These are phyloP conservation scores for Pseudohyphozyma bogoriensis DNA, from an alignment of 768 basidiomycete genomes.

Conservation along the genomic window DNA sequence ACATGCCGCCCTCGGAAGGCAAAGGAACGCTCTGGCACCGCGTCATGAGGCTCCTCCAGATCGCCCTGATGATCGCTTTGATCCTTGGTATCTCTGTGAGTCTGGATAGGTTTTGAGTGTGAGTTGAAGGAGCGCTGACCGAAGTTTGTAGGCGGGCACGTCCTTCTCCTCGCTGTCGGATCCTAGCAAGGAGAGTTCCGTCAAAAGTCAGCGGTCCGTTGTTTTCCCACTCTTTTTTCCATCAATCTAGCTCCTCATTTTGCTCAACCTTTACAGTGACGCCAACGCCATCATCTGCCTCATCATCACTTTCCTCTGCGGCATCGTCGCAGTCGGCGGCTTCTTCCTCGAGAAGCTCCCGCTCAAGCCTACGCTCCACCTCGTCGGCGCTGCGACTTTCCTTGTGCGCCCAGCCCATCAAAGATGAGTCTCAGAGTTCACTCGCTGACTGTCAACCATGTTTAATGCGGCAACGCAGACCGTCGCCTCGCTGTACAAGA, in stretches of 20 bases:
- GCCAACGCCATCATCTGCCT: slow-evolving; percentile 1
- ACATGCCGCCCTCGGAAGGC: neutral
- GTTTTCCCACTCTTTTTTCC: no score
- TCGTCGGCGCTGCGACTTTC: neutral
- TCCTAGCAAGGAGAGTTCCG: no score
- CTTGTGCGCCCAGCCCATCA: neutral
- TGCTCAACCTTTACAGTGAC: neutral
- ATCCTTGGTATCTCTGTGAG: neutral
- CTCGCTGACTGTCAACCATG: neutral
- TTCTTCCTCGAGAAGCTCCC: neutral
- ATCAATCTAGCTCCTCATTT: no score
- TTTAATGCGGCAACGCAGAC: neutral
- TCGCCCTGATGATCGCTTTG: neutral
- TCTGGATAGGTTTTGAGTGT: no score
- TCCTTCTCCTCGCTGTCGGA: no score
- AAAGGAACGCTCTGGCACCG: neutral
- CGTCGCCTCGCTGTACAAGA: neutral
- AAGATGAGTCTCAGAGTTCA: neutral
- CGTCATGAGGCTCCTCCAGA: neutral
- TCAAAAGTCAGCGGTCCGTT: no score
- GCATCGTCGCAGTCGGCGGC: neutral
- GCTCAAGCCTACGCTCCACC: neutral
- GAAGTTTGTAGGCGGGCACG: no score
- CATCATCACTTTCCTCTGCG: neutral
- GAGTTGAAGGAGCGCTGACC: no score